Conservation (phyloP, 1,284 basidiomycete genomes). For the Fomes fomentarius region DNA sequence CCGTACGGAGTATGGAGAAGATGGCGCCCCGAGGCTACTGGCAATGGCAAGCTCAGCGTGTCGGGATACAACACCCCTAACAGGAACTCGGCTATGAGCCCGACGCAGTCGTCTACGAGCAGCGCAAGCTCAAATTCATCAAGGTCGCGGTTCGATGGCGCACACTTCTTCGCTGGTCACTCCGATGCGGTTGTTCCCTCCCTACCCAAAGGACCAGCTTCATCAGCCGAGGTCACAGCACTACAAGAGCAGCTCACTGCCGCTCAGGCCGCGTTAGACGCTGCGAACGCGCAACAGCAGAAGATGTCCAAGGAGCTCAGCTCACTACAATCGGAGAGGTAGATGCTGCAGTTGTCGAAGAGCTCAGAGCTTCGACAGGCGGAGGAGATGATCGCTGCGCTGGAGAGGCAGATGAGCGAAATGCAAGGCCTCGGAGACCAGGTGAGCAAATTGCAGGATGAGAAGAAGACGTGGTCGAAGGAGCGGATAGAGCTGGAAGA, state of each 20-base stretch:
- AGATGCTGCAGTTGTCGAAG: slow-evolving; percentile 62
- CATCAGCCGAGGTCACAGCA: slow-evolving; percentile 36
- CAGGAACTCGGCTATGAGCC: slow-evolving; percentile 54
- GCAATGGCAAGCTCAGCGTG: slow-evolving; percentile 36
- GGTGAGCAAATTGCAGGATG: slow-evolving; percentile 50
- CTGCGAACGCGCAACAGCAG: slow-evolving; percentile 60
- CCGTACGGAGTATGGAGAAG: slow-evolving; percentile 70
- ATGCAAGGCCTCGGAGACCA: slow-evolving; percentile 57
- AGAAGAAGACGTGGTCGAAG: slow-evolving; percentile 56
- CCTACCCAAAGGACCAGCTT: slow-evolving; percentile 37
- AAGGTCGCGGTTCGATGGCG: slow-evolving; percentile 70
- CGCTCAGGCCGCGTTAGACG: slow-evolving; percentile 56
- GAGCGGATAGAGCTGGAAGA: slow-evolving; percentile 53
- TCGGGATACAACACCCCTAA: slow-evolving; percentile 58
- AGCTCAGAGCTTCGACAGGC: slow-evolving; percentile 65
- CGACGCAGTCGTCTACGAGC: slow-evolving; percentile 50
- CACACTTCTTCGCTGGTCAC: slow-evolving; percentile 81
- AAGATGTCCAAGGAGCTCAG: slow-evolving; percentile 65
- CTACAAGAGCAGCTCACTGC: slow-evolving; percentile 56
- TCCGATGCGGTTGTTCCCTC: slow-evolving; percentile 60
- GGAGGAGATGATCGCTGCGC: slow-evolving; percentile 59
- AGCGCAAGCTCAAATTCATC: slow-evolving; percentile 40
- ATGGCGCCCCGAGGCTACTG: slow-evolving; percentile 35
- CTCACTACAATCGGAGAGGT: too few relatives aligned
- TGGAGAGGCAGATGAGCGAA: slow-evolving; percentile 64